Percentiles rank a stretch among this genome's conserved stretches.
phyloP scores from a whole-genome alignment of 495 filamentous ascomycete genomes.

The Trichoderma parareesei region DNA sequence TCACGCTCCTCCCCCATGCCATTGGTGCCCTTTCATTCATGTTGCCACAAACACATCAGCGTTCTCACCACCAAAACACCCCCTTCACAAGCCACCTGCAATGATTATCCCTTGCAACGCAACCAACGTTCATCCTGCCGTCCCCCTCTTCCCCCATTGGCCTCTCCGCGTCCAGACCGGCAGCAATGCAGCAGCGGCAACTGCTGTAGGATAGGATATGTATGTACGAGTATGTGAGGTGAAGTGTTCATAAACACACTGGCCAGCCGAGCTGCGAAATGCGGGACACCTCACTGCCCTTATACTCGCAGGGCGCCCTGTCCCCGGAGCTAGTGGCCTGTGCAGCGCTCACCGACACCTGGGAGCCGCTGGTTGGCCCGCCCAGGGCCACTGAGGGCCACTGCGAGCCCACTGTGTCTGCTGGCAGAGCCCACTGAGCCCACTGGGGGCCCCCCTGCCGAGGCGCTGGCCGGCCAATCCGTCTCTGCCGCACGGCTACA shows the following conservation, averaged over 20 bases:
- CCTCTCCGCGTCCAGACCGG: too few species aligned
- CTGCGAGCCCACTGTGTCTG: neutral
- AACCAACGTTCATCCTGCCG: too few species aligned
- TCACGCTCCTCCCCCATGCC: too few species aligned
- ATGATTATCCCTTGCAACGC: too few species aligned
- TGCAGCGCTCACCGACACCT: slow-evolving; percentile 9
- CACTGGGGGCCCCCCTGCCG: neutral
- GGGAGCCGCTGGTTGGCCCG: slow-evolving; percentile 6
- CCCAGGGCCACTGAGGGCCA: neutral
- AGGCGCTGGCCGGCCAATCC: neutral
- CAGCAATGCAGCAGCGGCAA: too few species aligned
- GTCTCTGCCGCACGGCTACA: neutral
- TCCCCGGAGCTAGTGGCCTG: neutral
- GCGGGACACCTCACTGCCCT: slow-evolving; percentile 1
- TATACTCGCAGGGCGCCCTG: neutral
- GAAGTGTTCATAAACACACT: slow-evolving; percentile 10
- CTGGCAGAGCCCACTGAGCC: neutral
- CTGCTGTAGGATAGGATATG: too few species aligned
- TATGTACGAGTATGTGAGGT: neutral
- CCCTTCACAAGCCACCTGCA: too few species aligned
- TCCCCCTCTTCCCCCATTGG: too few species aligned
- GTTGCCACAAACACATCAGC: too few species aligned
- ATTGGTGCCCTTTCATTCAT: too few species aligned
- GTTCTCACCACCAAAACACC: too few species aligned
- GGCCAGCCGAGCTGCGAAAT: neutral